Evolutionary conservation across 2,329 filamentous ascomycete genomes (phyloP).

Genomic region (Cladorrhinum sp.): DNA sequence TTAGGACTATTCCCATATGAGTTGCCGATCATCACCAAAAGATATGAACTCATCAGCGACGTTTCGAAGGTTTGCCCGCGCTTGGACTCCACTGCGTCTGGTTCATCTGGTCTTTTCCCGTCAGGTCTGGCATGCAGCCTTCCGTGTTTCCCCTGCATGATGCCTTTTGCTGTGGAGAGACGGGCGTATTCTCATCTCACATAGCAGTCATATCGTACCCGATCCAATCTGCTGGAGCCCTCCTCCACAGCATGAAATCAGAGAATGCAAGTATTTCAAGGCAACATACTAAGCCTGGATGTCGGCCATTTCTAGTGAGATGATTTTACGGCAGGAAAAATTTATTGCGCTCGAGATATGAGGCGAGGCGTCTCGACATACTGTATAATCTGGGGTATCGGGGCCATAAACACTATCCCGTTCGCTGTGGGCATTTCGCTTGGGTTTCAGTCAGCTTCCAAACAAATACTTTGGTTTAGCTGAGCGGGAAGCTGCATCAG

Average conservation of each 20-base stretch:
- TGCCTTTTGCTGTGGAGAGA: background rate
- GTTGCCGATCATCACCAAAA: background rate
- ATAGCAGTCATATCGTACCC: background rate
- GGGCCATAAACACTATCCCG: background rate
- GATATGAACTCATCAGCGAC: background rate
- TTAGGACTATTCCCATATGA: slow-evolving; percentile 1
- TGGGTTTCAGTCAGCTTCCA: background rate
- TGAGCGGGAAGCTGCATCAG: slow-evolving; percentile 14
- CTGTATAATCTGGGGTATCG: background rate
- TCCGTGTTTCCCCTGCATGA: background rate
- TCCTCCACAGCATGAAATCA: background rate
- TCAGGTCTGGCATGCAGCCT: background rate
- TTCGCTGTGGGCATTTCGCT: slow-evolving; percentile 3
- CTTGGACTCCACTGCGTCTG: background rate
- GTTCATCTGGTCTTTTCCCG: background rate
- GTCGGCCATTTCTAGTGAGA: slow-evolving; percentile 5
- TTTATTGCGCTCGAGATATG: background rate
- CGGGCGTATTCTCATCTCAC: background rate
- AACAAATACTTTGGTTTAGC: slow-evolving; percentile 15
- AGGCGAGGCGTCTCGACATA: background rate
- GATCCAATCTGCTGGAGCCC: background rate
- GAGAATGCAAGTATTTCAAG: background rate
- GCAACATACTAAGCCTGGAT: background rate
- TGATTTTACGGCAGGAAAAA: background rate
- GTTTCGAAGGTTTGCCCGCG: background rate